These are phyloP conservation scores for Tetraselmis chui DNA, from an alignment of 139 green algal species.

Conservation along the genomic window DNA sequence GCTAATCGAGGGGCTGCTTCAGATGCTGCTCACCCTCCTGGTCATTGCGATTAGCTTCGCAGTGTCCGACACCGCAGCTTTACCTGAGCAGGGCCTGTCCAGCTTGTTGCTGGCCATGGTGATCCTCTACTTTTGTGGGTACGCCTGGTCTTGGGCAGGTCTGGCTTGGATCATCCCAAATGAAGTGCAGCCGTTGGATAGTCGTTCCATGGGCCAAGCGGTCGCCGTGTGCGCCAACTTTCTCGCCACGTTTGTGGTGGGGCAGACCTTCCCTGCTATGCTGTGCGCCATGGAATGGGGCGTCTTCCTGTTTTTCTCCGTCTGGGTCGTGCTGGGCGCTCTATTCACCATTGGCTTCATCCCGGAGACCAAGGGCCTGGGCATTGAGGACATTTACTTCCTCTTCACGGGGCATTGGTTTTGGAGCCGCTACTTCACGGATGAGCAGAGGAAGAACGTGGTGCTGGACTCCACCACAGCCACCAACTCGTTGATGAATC, in stretches of 20 bases:
- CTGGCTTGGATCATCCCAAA: conserved; percentile 25
- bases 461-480: not conserved
- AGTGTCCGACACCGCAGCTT: not conserved
- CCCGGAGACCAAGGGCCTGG: not conserved
- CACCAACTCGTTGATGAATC: not conserved
- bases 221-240: conserved; percentile 52
- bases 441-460: not conserved
- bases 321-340: conserved; percentile 37
- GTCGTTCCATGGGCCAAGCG: conserved; percentile 22
- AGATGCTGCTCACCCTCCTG: conserved; percentile 14
- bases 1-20: conserved; percentile 11
- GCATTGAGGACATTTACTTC: not conserved
- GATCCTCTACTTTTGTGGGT: conserved; percentile 26
- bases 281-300: conserved; percentile 51
- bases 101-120: not conserved
- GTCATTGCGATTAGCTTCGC: conserved; percentile 11
- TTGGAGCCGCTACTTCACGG: not conserved
- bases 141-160: conserved; percentile 62
- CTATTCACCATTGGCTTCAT: not conserved
- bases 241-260: conserved; percentile 60
- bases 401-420: not conserved
- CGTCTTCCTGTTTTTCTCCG: conserved; percentile 63
- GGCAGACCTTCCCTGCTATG: conserved; percentile 62
- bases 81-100: not conserved
- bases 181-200: conserved; percentile 22